Conservation (phyloP, 352 stramenopile species). For the Phytopythium ostracodes region DNA sequence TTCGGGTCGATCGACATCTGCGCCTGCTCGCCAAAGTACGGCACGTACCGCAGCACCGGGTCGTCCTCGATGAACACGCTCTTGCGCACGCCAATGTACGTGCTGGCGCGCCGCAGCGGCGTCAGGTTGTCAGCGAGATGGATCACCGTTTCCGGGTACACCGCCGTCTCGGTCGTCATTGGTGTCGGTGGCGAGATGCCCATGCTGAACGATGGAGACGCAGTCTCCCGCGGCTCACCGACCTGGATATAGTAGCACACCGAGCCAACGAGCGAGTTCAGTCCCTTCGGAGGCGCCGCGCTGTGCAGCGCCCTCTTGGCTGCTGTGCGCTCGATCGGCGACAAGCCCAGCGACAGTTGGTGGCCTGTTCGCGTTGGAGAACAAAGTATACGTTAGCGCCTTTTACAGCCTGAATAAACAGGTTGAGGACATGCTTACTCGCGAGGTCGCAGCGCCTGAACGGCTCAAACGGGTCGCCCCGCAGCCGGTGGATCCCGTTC, state of each 20-base stretch:
- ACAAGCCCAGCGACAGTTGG: conserved; percentile 19
- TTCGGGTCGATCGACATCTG: conserved; percentile 55
- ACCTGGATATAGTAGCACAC: conserved; percentile 33
- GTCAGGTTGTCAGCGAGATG: conserved; percentile 41
- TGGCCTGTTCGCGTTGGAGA: conserved; percentile 14
- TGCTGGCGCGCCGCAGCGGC: conserved; percentile 42
- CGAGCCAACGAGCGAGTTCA: conserved; percentile 38
- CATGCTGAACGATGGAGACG: background rate
- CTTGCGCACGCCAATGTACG: conserved; percentile 69
- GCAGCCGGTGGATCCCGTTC: conserved; percentile 15
- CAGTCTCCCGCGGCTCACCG: background rate
- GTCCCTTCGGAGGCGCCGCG: conserved; percentile 6
- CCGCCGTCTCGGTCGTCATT: conserved; percentile 11
- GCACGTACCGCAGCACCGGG: conserved; percentile 80
- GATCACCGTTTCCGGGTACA: conserved; percentile 53
- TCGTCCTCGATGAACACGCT: conserved; percentile 81
- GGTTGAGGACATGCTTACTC: conserved; percentile 16
- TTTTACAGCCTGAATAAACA: background rate
- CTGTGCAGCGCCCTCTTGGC: conserved; percentile 21
- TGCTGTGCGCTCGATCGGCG: conserved; percentile 28
- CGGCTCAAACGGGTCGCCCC: conserved; percentile 19
- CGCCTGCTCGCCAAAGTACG: conserved; percentile 83
- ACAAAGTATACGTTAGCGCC: background rate
- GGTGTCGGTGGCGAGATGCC: background rate
- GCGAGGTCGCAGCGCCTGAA: conserved; percentile 28